A percentile compares a stretch with the other conserved stretches of the same genome.
Conservation (phyloP, 208 protist species). For the Trypanosoma cruzi region DNA sequence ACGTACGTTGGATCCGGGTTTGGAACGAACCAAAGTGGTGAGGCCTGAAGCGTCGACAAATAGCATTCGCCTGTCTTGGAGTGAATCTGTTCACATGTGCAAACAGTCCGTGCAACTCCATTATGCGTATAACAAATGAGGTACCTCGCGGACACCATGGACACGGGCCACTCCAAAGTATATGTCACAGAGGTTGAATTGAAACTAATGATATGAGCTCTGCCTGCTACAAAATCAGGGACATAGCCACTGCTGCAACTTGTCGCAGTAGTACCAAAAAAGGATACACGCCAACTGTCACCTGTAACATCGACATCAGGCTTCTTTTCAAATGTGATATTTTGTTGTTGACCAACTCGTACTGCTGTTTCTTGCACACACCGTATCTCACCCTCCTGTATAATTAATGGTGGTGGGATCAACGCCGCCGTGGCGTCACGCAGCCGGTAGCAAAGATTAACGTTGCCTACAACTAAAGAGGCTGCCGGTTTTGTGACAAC, state of each 20-base stretch:
- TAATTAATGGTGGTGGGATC: slow-evolving; percentile 42
- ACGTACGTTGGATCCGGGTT: slow-evolving; percentile 78
- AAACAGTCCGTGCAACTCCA: slow-evolving; percentile 51
- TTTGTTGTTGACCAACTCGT: slow-evolving; percentile 62
- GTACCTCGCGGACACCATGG: slow-evolving; percentile 59
- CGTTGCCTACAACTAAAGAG: slow-evolving; percentile 45
- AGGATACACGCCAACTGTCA: slow-evolving; percentile 83
- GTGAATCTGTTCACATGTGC: slow-evolving; percentile 85
- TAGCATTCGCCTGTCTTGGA: slow-evolving; percentile 68
- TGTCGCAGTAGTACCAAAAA: slow-evolving; percentile 49
- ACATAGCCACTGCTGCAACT: slow-evolving; percentile 61
- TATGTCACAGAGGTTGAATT: slow-evolving; percentile 69
- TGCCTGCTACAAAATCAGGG: slow-evolving; percentile 50
- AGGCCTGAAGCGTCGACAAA: slow-evolving; percentile 47
- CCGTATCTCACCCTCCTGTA: slow-evolving; percentile 58
- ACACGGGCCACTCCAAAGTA: slow-evolving; percentile 79
- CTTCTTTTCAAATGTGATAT: slow-evolving; percentile 61
- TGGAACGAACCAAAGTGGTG: slow-evolving; percentile 49
- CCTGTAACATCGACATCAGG: slow-evolving; percentile 41
- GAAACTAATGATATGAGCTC: slow-evolving; percentile 28
- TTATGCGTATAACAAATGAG: slow-evolving; percentile 83
- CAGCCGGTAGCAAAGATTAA: slow-evolving; percentile 86
- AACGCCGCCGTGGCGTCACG: slow-evolving; percentile 58
- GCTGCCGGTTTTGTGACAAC: slow-evolving; percentile 44
- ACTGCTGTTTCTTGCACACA: slow-evolving; percentile 60